A percentile compares a stretch with the other conserved stretches of the same genome.
Conservation (phyloP, 2,329 filamentous ascomycete genomes). For the Triangularia setosa region DNA sequence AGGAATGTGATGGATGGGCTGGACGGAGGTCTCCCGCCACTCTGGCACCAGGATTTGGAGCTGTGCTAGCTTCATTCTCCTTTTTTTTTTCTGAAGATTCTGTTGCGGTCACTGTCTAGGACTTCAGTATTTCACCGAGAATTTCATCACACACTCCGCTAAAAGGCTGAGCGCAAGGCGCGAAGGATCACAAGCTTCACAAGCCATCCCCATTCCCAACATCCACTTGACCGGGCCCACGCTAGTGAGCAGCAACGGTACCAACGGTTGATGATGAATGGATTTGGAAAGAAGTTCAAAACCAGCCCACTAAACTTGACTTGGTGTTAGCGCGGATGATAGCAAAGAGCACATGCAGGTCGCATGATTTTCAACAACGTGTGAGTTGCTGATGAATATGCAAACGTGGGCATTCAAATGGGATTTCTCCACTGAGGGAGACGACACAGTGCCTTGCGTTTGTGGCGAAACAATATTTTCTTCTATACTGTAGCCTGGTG, state of each 20-base stretch:
- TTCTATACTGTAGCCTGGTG: not conserved
- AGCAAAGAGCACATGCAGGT: not conserved
- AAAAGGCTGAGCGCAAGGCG: not conserved
- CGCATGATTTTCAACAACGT: not conserved
- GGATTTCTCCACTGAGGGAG: not conserved
- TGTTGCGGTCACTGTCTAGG: not conserved
- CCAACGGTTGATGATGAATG: not conserved
- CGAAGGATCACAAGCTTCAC: not conserved
- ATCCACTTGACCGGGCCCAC: not conserved
- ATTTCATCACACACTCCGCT: not conserved
- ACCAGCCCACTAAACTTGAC: not conserved
- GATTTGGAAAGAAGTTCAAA: not conserved
- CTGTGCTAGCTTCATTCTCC: not conserved
- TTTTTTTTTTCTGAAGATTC: not conserved
- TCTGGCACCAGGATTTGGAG: not conserved
- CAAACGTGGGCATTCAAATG: not conserved
- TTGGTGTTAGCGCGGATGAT: not conserved
- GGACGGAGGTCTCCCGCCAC: not conserved
- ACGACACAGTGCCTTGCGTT: not conserved
- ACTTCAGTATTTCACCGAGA: not conserved
- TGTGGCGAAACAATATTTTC: not conserved
- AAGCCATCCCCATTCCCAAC: not conserved
- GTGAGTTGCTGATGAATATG: not conserved
- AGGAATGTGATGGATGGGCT: not conserved
- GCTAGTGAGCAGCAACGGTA: not conserved